Conservation (phyloP, 257 asterid genomes). For the Nicotiana obtusifolia region DNA sequence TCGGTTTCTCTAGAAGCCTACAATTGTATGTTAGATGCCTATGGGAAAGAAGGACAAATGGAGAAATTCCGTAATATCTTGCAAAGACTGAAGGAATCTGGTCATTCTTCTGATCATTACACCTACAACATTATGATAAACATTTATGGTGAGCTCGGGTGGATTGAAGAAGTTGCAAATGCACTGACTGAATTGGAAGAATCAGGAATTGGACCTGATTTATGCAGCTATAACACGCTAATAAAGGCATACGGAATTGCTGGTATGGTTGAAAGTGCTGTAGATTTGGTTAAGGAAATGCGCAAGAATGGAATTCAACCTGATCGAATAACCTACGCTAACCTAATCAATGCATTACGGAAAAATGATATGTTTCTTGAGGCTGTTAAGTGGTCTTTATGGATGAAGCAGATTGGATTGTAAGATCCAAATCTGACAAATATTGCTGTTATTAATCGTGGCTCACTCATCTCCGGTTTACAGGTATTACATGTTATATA, state of each 20-base stretch:
- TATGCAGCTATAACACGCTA: constrained; percentile 81
- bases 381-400: constrained; percentile 98
- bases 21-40: constrained; percentile 88
- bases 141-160: constrained; percentile 68
- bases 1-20: constrained; percentile 85
- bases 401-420: constrained; percentile 90
- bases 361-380: constrained; percentile 80
- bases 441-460: background rate
- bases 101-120: constrained; percentile 50
- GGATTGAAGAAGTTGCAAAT: constrained; percentile 68
- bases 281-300: constrained; percentile 77
- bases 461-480: background rate
- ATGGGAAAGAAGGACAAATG: constrained; percentile 89
- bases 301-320: constrained; percentile 67
- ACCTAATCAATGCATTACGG: constrained; percentile 55
- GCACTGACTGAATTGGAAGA: constrained; percentile 56
- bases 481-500: background rate
- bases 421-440: constrained; percentile 15
- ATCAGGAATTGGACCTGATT: constrained; percentile 56
- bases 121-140: constrained; percentile 76
- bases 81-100: constrained; percentile 69
- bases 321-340: constrained; percentile 57
- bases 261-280: constrained; percentile 81
- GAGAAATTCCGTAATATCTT: constrained; percentile 67
- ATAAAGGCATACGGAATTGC: constrained; percentile 92